phyloP scores from a whole-genome alignment of 129 eudicot species.

The Artemisia annua region DNA sequence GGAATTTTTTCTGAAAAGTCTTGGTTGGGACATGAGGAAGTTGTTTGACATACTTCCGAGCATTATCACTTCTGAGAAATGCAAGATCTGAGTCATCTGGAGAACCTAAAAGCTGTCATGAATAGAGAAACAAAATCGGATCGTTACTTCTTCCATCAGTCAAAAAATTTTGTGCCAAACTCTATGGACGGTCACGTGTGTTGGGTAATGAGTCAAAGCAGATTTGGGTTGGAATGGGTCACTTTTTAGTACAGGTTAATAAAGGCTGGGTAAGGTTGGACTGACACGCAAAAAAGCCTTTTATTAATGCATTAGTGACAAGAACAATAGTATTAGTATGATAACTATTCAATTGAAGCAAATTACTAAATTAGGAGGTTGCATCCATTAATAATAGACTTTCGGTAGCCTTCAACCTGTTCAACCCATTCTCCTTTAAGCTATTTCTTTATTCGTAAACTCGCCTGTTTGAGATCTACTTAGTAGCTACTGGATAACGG shows the following conservation, averaged over 20 bases:
- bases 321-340: not conserved
- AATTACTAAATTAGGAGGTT: no score
- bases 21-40: conserved; percentile 68
- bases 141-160: no score
- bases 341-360: not conserved
- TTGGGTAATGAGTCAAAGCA: not conserved
- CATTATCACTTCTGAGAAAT: conserved; percentile 79
- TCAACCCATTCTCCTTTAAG: no score
- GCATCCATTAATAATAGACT: no score
- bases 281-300: no score
- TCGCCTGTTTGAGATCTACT: no score
- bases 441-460: not conserved
- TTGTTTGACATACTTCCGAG: conserved; percentile 73
- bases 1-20: conserved; percentile 60
- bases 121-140: not conserved
- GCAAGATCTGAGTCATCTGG: conserved; percentile 87
- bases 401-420: no score
- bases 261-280: no score
- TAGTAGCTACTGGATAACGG: no score
- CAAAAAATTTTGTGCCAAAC: no score
- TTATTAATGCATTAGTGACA: not conserved
- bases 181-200: no score
- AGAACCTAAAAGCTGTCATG: conserved; percentile 67
- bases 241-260: no score
- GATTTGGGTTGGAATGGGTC: not conserved